phyloP scores from a whole-genome alignment of 1,284 basidiomycete genomes.

The Ustilago loliicola region DNA sequence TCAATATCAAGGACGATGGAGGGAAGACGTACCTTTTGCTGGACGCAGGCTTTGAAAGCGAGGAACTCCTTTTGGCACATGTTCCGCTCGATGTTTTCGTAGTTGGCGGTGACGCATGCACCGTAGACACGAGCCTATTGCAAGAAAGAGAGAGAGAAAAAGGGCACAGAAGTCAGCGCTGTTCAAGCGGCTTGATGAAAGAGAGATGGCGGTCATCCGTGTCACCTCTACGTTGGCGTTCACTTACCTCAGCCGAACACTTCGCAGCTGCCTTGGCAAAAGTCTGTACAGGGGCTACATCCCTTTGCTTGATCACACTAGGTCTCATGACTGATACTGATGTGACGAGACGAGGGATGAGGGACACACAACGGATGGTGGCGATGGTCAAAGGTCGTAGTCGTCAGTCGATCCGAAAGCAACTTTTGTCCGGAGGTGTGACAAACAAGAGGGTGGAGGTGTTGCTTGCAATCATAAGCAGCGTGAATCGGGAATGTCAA shows the following conservation, averaged over 20 bases:
- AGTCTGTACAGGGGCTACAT: conserved; percentile 54
- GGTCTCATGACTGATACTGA: conserved; percentile 33
- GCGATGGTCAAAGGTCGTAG: not conserved
- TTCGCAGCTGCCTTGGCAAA: conserved; percentile 51
- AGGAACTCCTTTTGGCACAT: conserved; percentile 82
- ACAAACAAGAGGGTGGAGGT: conserved; percentile 7
- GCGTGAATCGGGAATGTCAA: not conserved
- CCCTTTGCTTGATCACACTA: conserved; percentile 40
- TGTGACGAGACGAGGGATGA: not conserved
- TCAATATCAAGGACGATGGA: not conserved
- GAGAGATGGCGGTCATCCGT: not conserved
- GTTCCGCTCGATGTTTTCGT: conserved; percentile 82
- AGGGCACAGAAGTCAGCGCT: not conserved
- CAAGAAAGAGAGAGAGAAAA: conserved; percentile 45
- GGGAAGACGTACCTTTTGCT: conserved; percentile 65
- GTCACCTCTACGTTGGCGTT: not conserved
- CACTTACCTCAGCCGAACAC: conserved; percentile 44
- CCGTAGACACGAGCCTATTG: conserved; percentile 80
- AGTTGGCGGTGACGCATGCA: conserved; percentile 81
- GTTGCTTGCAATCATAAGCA: not conserved
- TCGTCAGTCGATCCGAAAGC: not conserved
- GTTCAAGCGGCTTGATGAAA: not conserved
- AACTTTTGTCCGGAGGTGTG: not conserved
- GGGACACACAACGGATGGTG: not conserved
- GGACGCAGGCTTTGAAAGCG: conserved; percentile 80